Base-by-base conservation (phyloP, 345 rosid genomes). In the Pseudoturritis turrita region DNA sequence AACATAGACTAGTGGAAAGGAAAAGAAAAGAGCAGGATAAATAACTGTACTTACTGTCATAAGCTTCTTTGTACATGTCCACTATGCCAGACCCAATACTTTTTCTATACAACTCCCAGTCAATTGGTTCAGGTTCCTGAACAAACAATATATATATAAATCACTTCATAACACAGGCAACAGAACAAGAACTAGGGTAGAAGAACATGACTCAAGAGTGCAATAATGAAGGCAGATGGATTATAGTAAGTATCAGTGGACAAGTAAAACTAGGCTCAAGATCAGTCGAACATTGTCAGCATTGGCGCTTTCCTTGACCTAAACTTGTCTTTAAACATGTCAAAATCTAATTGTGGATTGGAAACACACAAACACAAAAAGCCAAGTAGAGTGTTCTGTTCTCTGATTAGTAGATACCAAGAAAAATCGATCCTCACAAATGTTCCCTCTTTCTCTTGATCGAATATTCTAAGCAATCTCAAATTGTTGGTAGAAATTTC, bases 121-220 rank as follows among this genome's bases (percentile, higher is more conserved):
- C 84, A 62, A 96, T 70, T 10, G 97, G 97, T 68, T 90, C 97
- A 33, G 98, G 99, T 62, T 96, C 99, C 99, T 96, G 82, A 50
- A 51, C 10, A 44, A 52, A 25, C 13, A 56, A 56, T 18, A 2
- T 26, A 28, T 9, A 10, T 12, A 14, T 31, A 62, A 56, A 6
- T 62, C 35, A 62, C 62, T 18, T 22, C 47, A 29, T 29, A 29
- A 29, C 33, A 5, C 33, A 29, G 33, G 33, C 33, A 29, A 29
- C 7, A 29, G 6, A 29, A 47, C 19, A 55, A 49, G 50, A 63
- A 40, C 5, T 15, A 39, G 25, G 3, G 36, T 6, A 31, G 7
- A 1, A 31, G 15, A 3, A 29, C 33, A 29, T 29, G 3, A 39
- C 33, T 29, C 33, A 6, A 29, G 33, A 29, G 33, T 29, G 33